These are phyloP conservation scores for Clonostachys sp. DNA, from an alignment of 2,329 filamentous ascomycete species.

Conservation along the genomic window DNA sequence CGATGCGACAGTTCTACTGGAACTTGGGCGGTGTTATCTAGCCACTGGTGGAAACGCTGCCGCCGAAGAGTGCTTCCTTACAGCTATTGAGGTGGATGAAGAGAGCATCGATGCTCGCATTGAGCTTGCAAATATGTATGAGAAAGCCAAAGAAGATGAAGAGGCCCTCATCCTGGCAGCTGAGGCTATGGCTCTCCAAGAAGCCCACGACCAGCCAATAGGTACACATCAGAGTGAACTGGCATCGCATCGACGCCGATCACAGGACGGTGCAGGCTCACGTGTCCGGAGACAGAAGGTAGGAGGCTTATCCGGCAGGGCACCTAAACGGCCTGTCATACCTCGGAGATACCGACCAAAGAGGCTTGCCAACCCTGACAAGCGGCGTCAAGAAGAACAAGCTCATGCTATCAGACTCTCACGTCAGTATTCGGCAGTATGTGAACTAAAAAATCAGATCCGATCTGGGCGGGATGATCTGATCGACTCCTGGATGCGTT, in stretches of 20 bases:
- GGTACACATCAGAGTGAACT: not conserved
- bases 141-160: slow-evolving; percentile 66
- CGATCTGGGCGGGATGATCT: slow-evolving; percentile 36
- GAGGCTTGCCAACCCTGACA: slow-evolving; percentile 36
- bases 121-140: slow-evolving; percentile 80
- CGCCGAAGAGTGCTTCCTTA: slow-evolving; percentile 74
- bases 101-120: slow-evolving; percentile 72
- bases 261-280: not conserved
- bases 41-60: slow-evolving; percentile 57
- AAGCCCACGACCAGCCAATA: slow-evolving; percentile 28
- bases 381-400: slow-evolving; percentile 37
- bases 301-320: not conserved
- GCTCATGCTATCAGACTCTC: slow-evolving; percentile 30
- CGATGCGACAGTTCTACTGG: slow-evolving; percentile 47
- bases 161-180: slow-evolving; percentile 74
- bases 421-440: slow-evolving; percentile 37
- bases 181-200: slow-evolving; percentile 65
- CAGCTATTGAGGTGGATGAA: slow-evolving; percentile 67
- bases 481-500: slow-evolving; percentile 50
- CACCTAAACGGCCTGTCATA: slow-evolving; percentile 11
- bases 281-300: not conserved
- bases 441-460: slow-evolving; percentile 33
- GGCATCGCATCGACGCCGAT: not conserved
- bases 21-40: slow-evolving; percentile 65
- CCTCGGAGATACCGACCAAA: slow-evolving; percentile 39